Conservation (phyloP, 2,329 filamentous ascomycete species). For the Hypocrella siamensis region DNA sequence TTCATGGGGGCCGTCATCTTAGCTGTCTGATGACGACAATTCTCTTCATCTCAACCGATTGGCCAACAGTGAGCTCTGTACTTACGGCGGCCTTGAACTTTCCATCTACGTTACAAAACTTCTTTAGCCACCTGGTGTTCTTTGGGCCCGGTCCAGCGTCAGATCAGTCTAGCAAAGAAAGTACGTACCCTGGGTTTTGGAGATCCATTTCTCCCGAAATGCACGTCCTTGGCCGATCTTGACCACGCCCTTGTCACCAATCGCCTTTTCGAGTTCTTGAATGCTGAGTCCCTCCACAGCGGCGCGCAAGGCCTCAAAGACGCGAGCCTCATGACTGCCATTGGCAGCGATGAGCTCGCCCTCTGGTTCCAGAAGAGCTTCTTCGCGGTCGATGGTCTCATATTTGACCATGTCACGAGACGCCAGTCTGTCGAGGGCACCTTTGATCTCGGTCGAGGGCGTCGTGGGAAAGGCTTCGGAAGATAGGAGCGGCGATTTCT, state of each 20-base stretch:
- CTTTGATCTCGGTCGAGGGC: conserved; percentile 60
- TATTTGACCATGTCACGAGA: conserved; percentile 81
- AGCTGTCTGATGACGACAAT: too few relatives aligned
- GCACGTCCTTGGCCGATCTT: conserved; percentile 91
- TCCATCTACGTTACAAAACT: conserved; percentile 3
- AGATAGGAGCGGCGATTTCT: conserved; percentile 50
- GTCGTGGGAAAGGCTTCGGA: conserved; percentile 51
- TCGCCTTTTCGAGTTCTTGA: conserved; percentile 49
- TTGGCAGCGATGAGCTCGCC: conserved; percentile 56
- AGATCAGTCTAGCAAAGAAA: neutral
- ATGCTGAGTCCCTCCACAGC: conserved; percentile 72
- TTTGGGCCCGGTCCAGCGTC: neutral
- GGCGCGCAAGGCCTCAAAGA: conserved; percentile 58
- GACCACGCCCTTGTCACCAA: conserved; percentile 57
- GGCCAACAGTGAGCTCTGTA: too few relatives aligned
- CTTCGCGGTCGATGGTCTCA: conserved; percentile 66
- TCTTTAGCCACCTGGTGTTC: conserved; percentile 1
- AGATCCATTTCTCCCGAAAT: conserved; percentile 66
- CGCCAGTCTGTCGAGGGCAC: conserved; percentile 69
- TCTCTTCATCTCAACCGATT: too few relatives aligned
- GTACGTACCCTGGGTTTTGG: conserved; percentile 38
- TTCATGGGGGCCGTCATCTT: too few relatives aligned
- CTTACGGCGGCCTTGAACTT: conserved; percentile 5
- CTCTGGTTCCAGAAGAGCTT: conserved; percentile 60
- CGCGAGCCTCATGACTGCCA: conserved; percentile 70